Conservation (phyloP, 805 yeast genomes). For the Schwanniomyces pseudopolymorphus region DNA sequence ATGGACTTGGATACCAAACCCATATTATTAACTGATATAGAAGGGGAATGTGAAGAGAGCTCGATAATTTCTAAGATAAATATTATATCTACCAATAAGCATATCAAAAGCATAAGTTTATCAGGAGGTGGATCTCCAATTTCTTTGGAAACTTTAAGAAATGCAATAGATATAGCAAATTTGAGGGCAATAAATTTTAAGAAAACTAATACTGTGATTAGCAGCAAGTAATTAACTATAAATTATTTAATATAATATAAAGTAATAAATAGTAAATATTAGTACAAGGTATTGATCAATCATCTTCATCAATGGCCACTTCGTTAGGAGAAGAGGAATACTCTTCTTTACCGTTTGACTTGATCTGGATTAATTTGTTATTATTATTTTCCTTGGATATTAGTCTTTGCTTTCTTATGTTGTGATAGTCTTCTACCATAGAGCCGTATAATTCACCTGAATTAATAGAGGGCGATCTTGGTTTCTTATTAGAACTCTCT, state of each 20-base stretch:
- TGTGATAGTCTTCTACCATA: slow-evolving; percentile 10
- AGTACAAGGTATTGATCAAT: not conserved
- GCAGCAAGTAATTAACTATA: not conserved
- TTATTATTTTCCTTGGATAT: slow-evolving; percentile 22
- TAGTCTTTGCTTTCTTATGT: slow-evolving; percentile 24
- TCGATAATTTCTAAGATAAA: slow-evolving; percentile 54
- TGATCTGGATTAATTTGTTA: slow-evolving; percentile 23
- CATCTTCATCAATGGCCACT: not conserved
- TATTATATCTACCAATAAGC: slow-evolving; percentile 33
- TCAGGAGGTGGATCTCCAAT: slow-evolving; percentile 50
- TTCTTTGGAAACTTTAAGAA: slow-evolving; percentile 45
- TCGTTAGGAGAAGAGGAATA: slow-evolving; percentile 19
- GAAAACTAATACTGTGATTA: slow-evolving; percentile 1
- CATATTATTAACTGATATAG: slow-evolving; percentile 67
- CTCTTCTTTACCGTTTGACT: slow-evolving; percentile 20
- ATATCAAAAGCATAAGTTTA: slow-evolving; percentile 41
- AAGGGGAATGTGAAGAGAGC: slow-evolving; percentile 81
- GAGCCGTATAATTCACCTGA: slow-evolving; percentile 4
- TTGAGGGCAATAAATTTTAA: slow-evolving; percentile 42
- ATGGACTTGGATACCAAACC: slow-evolving; percentile 29
- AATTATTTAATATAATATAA: not conserved
- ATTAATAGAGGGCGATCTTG: slow-evolving; percentile 7
- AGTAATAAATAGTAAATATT: not conserved
- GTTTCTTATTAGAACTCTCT: slow-evolving; percentile 4
- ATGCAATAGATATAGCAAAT: slow-evolving; percentile 48